Base-by-base conservation (phyloP, 768 basidiomycete species). In the Cystofilobasidium ferigula region DNA sequence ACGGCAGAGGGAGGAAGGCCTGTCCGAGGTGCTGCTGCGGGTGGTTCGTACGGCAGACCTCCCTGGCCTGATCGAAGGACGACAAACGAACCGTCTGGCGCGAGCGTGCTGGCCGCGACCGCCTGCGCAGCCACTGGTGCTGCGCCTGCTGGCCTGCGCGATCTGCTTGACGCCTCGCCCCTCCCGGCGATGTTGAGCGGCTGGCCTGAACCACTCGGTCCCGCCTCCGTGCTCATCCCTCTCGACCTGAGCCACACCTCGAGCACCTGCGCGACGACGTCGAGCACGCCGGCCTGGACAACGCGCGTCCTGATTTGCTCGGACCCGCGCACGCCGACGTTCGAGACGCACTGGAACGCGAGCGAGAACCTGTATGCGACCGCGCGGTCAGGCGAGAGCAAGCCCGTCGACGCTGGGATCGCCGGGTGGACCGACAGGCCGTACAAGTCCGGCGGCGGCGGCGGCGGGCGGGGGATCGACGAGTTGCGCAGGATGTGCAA, bases 331-430 rank as follows among this genome's bases (percentile, higher is more conserved):
- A 98, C 93, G 42, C 94, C 94, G 72, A 97, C 90, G 76, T 99
- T 98, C 69, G 93, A 92, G 53, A 98, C 85, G 72, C 90, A 95
- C 73, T 97, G 92, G 73, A 99, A 93, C 1, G 94, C 94, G 65
- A 97, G 83, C 0, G 86, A 86, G 74, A 95, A 75, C 43, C 73
- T 69, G 16, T 75, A 71, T 24, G 72, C 70, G 47, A 73, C 70
- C 36, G 72, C 71, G 30, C 73, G 73, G 32, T 75, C 73, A 32
- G 71, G 69, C 3, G 71, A 69, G 63, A 77, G 74, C 26, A 76
- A 71, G 22, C 75, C 71, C 9, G 76, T 74, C 16, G 76, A 75
- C 6, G 72, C 70, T 32, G 76, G 73, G 28, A 75, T 75, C 54
- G 72, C 69, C n/a, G 76, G 73, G 26, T 74, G 72, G 54, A 72